Evolutionary conservation across 2,329 filamentous ascomycete species (phyloP), one percentile per base, ranked within the genome.

Genomic region (Westerdykella ornata): DNA sequence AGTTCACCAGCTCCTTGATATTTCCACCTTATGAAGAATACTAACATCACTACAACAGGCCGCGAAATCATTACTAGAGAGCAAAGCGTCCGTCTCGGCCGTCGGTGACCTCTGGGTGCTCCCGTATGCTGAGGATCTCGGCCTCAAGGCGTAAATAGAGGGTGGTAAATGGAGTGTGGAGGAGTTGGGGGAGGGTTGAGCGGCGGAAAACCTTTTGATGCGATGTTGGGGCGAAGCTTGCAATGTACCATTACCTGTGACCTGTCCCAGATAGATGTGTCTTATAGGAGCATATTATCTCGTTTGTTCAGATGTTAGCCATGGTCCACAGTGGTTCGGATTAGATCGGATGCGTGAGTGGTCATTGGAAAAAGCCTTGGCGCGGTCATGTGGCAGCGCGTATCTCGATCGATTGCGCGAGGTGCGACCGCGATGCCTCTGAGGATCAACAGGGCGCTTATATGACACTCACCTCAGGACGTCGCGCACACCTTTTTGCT

Each of bases 51-150:
- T 18, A 29, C 5, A 38, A 37, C 62, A 97, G 89, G 81, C 84
- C 62, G 89, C 89, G 62, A 94, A 95, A 77, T 75, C 82, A 63
- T 77, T 96, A 56, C 75, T 97, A 52, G 84, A 89, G 54, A 81
- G 81, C 69, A 97, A 89, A 78, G 89, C 90, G 38, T 84, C 87
- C 40, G 85, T 96, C 49, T 84, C 88, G 48, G 77, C 87, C 44
- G 88, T 97, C 49, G 92, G 92, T 68, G 92, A 98, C 67, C 78
- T 98, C 58, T 84, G 87, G 69, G 78, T 84, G 60, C 81, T 98
- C 65, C 92, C 92, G 43, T 98, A 84, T 66, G 92, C 88, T 53
- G 86, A 89, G 72, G 92, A 98, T 66, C 76, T 98, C 67, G 94
- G 90, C 58, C 79, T 98, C 65, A 87, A 83, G 68, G 88, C 95